Conservation (phyloP, 208 protist genomes). For the Balamuthia mandrillaris region DNA sequence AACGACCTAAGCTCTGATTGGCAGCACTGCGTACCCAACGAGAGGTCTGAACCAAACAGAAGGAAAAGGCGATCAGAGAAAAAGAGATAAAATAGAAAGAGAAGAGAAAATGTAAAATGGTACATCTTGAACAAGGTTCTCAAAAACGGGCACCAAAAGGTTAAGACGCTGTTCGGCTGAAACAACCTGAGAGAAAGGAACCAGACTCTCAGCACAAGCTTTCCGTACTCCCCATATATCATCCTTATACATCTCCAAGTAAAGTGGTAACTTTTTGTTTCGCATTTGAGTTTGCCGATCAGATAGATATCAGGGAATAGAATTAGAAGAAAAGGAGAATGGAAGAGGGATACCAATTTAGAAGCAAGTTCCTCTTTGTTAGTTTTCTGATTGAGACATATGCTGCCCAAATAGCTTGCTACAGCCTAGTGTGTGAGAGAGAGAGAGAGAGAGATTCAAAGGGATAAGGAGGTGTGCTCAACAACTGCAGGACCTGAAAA, state of each 20-base stretch:
- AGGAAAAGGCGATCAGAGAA: neutral
- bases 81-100: neutral
- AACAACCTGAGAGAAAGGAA: conserved; percentile 73
- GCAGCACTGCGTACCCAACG: conserved; percentile 87
- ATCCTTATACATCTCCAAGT: conserved; percentile 84
- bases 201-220: conserved; percentile 84
- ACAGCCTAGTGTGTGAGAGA: too few species aligned
- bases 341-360: too few species aligned
- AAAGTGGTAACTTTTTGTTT: conserved; percentile 81
- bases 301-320: too few species aligned
- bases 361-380: too few species aligned
- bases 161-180: conserved; percentile 53
- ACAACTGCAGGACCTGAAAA: too few species aligned
- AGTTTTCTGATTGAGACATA: too few species aligned
- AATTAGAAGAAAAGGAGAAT: too few species aligned
- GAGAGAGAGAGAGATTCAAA: too few species aligned
- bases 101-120: neutral
- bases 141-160: conserved; percentile 40
- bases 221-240: conserved; percentile 93
- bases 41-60: conserved; percentile 56
- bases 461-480: too few species aligned
- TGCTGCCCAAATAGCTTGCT: too few species aligned
- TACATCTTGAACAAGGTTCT: conserved; percentile 50
- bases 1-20: conserved; percentile 83
- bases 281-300: too few species aligned